Percentiles rank a stretch among this genome's conserved stretches.
Conservation (phyloP, 2,329 filamentous ascomycete genomes). For the Cercospora sp. region DNA sequence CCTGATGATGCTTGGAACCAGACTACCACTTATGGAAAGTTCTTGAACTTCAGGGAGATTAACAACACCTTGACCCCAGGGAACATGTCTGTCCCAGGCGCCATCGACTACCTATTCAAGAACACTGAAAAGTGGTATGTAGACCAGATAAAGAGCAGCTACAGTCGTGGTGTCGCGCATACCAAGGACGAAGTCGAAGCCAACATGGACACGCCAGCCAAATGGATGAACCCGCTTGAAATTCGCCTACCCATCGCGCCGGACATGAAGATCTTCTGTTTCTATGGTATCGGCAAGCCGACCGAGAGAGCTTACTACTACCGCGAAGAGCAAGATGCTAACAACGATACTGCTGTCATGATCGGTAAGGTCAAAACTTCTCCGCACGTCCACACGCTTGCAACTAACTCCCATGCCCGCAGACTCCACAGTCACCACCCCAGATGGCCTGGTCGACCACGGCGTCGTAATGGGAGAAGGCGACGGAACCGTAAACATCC, state of each 20-base stretch:
- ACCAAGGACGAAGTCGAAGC: conserved; percentile 76
- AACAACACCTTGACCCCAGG: conserved; percentile 56
- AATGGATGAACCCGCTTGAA: conserved; percentile 95
- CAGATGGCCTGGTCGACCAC: conserved; percentile 66
- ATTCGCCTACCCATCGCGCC: conserved; percentile 83
- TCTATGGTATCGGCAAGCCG: conserved; percentile 92
- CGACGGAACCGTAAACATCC: conserved; percentile 90
- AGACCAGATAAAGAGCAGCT: conserved; percentile 69
- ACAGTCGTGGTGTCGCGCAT: conserved; percentile 85
- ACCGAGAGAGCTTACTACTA: conserved; percentile 95
- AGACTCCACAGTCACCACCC: conserved; percentile 68
- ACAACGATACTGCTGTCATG: conserved; percentile 59
- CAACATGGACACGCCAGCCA: conserved; percentile 55
- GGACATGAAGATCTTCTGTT: conserved; percentile 91
- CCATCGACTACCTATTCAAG: conserved; percentile 74
- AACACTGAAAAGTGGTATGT: conserved; percentile 84
- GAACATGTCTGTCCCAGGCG: conserved; percentile 80
- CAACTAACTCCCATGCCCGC: background rate
- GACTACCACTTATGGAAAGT: conserved; percentile 71
- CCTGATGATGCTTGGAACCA: conserved; percentile 81
- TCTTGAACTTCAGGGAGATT: conserved; percentile 77
- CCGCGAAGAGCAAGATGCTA: conserved; percentile 64
- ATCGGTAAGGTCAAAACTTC: conserved; percentile 23
- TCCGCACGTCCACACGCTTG: background rate
- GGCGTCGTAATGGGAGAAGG: conserved; percentile 96